phyloP scores from a whole-genome alignment of 2,329 filamentous ascomycete species.

The Fusarium duplospermum region DNA sequence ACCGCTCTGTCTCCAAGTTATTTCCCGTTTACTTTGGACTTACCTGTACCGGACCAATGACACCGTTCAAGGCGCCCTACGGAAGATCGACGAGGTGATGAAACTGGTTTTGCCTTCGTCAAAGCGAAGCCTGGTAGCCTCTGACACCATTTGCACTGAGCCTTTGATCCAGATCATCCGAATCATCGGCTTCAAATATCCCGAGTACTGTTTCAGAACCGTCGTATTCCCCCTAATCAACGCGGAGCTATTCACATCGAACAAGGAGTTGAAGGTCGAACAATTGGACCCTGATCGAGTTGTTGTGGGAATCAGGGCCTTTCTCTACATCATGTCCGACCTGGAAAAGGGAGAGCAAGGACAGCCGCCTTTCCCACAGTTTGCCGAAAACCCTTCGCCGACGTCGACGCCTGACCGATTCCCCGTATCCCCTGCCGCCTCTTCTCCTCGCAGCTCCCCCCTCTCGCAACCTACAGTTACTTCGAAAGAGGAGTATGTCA shows the following conservation, averaged over 20 bases:
- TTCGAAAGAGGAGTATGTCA: constrained; percentile 72
- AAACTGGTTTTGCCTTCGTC: constrained; percentile 84
- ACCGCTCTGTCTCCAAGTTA: constrained; percentile 85
- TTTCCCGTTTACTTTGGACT: constrained; percentile 92
- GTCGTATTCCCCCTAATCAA: constrained; percentile 97
- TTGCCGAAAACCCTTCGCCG: not conserved
- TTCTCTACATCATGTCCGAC: constrained; percentile 92
- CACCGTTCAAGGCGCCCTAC: constrained; percentile 71
- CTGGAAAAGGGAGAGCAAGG: constrained; percentile 85
- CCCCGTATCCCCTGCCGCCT: constrained; percentile 55
- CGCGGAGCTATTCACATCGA: constrained; percentile 83
- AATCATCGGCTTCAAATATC: constrained; percentile 92
- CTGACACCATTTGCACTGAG: constrained; percentile 85
- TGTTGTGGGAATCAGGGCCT: constrained; percentile 96
- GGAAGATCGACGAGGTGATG: constrained; percentile 91
- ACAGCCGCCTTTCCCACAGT: constrained; percentile 84
- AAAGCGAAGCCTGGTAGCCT: constrained; percentile 83
- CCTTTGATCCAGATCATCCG: constrained; percentile 94
- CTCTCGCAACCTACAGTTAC: constrained; percentile 40
- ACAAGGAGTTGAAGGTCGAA: constrained; percentile 85
- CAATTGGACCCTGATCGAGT: constrained; percentile 96
- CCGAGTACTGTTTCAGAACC: constrained; percentile 90
- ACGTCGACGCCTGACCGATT: constrained; percentile 58
- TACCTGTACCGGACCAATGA: constrained; percentile 91
- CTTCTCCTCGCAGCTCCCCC: constrained; percentile 48